These are phyloP conservation scores for Brassica carinata DNA, from an alignment of 345 rosid species.

Conservation along the genomic window DNA sequence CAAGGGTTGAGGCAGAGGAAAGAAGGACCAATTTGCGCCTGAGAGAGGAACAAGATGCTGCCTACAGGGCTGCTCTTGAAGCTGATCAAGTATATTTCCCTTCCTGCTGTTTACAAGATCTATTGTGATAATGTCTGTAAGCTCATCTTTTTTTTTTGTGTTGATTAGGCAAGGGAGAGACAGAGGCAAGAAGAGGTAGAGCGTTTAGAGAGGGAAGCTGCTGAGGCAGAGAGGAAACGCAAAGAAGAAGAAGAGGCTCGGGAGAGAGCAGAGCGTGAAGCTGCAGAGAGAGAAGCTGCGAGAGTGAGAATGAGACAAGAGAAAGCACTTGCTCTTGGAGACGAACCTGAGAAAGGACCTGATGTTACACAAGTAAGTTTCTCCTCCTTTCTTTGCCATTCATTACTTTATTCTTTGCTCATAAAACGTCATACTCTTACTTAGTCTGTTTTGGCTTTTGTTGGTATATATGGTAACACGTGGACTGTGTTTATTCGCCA, in stretches of 20 bases:
- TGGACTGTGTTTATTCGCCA: not conserved
- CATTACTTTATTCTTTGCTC: not conserved
- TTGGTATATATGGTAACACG: not conserved
- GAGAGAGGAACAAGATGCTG: conserved; percentile 99
- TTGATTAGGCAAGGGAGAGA: conserved; percentile 74
- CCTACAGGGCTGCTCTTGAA: conserved; percentile 96
- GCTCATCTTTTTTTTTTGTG: not conserved
- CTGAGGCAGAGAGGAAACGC: conserved; percentile 83
- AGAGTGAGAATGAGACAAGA: conserved; percentile 75
- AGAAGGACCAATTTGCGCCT: conserved; percentile 74
- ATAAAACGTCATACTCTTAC: not conserved
- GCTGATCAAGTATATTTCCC: conserved; percentile 80
- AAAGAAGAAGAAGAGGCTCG: conserved; percentile 93
- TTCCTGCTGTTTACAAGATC: not conserved
- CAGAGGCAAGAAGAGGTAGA: conserved; percentile 88
- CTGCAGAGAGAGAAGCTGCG: conserved; percentile 85
- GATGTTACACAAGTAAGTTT: conserved; percentile 75
- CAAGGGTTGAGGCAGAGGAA: conserved; percentile 94
- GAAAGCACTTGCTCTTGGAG: conserved; percentile 84
- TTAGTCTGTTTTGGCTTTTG: not conserved
- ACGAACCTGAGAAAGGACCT: conserved; percentile 91
- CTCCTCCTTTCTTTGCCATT: not conserved
- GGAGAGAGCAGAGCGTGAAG: conserved; percentile 81
- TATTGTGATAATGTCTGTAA: not conserved
- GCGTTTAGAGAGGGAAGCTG: conserved; percentile 83